Evolutionary conservation across 179 eudicot genomes (phyloP), one percentile per base, ranked within the genome.

Genomic region (Spergularia azorica): DNA sequence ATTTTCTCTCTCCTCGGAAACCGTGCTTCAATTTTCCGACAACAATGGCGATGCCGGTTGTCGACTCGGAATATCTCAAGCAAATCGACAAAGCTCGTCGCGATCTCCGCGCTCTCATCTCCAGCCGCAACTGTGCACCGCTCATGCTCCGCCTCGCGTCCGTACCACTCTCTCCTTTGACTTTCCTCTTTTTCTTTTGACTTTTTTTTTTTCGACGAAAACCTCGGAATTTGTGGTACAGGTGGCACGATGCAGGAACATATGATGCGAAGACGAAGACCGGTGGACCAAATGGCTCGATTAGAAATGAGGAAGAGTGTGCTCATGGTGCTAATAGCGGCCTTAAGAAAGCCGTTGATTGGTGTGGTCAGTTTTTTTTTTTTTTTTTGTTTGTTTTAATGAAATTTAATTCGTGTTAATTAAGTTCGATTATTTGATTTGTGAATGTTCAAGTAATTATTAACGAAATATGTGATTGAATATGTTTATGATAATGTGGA

Each of bases 241-340:
- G 99, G 83, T 95, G 97, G 97, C 99, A 93, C 78, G 98, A 95
- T 75, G 98, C 98, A 9, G 99, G 99, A 70, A 95, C 99, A 2
- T 95, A 89, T 59, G 92, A 88, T 80, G 95, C 86, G 56, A 87
- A 88, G 77, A 85, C 96, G 62, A 95, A 91, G 83, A 95, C 95
- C 0, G 99, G 97, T 17, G 99, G 97, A 18, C 89, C 99, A 3
- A 95, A 95, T 52, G 99, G 91, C 38, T 93, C 99, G 70, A 91
- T 95, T 58, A 74, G 98, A 83, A 90, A 80, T 39, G 94, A 91
- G 68, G 92, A 91, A 73, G 98, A 95, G 80, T 85, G 9, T 79
- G 73, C 76, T 79, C 96, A 93, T 76, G 93, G 92, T 32, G 82
- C 97, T 50, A 95, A 95, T 74, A 91, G 70, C 60, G 98, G 98